Evolutionary conservation across 2,329 filamentous ascomycete genomes (phyloP), one percentile per base, ranked within the genome.

Genomic region (Rhynchosporium secalis): DNA sequence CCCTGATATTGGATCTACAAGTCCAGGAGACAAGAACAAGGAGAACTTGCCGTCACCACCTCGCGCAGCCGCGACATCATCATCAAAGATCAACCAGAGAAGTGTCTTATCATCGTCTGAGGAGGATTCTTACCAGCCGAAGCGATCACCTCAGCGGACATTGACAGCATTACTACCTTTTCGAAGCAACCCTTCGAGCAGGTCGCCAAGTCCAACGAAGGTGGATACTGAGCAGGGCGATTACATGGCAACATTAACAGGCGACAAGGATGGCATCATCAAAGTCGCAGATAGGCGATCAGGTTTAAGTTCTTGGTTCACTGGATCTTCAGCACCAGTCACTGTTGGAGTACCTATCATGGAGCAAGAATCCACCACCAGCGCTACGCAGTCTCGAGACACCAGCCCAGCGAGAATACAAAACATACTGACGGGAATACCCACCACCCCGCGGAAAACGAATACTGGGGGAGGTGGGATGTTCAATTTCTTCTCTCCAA

Each of bases 201-300:
- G 20, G 20, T 20, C 1, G 20, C 20, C 20, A 20, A 46, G 63
- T 28, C 64, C 64, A 5, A 61, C 51, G 10, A 66, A 66, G 62
- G 60, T 65, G 4, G 59, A 62, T 31, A 41, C 41, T 20, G 33
- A 58, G 6, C 33, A 36, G 36, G 56, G 33, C 6, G 66, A 66
- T 41, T 70, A 69, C 56, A 72, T 70, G 69, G 63, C 70, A 60
- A 70, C 69, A 28, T 59, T 72, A 5, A 70, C 71, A 3, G 71
- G 71, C 33, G 71, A 72, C 58, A 66, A 64, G 52, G 68, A 70
- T 29, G 68, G 68, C 15, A 46, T 67, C 3, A 64, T 66, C 31
- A 70, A 67, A 38, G 52, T 70, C 28, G 61, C 65, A 36, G 68
- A 73, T 55, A 72, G 65, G 46, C 70, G 65, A 41, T 69, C 69